Conservation (phyloP, 768 basidiomycete species). For the Panaeolus cyanescens region DNA sequence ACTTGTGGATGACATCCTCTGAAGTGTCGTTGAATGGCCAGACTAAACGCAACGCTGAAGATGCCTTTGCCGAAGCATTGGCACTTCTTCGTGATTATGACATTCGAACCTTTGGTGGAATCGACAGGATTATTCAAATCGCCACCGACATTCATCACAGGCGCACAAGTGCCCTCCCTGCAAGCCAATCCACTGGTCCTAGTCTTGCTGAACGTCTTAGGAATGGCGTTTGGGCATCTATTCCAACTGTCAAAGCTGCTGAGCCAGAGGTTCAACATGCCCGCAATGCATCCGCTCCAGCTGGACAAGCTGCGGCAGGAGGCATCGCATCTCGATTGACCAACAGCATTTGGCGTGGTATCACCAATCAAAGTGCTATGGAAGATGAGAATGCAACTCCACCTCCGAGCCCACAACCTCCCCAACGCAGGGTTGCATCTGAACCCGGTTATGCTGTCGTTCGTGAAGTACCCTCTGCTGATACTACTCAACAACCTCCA, state of each 20-base stretch:
- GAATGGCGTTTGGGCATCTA: slow-evolving; percentile 6
- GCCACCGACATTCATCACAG: slow-evolving; percentile 62
- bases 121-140: slow-evolving; percentile 70
- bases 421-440: slow-evolving; percentile 6
- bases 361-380: slow-evolving; percentile 76
- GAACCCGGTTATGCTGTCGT: slow-evolving; percentile 1
- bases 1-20: slow-evolving; percentile 58
- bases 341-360: slow-evolving; percentile 72
- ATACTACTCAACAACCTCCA: slow-evolving; percentile 26
- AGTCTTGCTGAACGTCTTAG: slow-evolving; percentile 58
- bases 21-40: slow-evolving; percentile 41
- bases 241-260: slow-evolving; percentile 28
- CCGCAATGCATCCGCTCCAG: not conserved
- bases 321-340: slow-evolving; percentile 44
- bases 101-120: slow-evolving; percentile 63
- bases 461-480: not conserved
- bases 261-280: slow-evolving; percentile 30
- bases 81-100: slow-evolving; percentile 68
- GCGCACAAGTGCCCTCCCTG: slow-evolving; percentile 34
- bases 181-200: slow-evolving; percentile 30
- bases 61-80: slow-evolving; percentile 70
- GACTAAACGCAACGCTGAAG: slow-evolving; percentile 53
- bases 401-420: slow-evolving; percentile 31
- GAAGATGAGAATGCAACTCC: slow-evolving; percentile 45
- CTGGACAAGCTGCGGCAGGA: not conserved